Base-by-base conservation (phyloP, 352 stramenopile species). In the Phytophthora capsici region DNA sequence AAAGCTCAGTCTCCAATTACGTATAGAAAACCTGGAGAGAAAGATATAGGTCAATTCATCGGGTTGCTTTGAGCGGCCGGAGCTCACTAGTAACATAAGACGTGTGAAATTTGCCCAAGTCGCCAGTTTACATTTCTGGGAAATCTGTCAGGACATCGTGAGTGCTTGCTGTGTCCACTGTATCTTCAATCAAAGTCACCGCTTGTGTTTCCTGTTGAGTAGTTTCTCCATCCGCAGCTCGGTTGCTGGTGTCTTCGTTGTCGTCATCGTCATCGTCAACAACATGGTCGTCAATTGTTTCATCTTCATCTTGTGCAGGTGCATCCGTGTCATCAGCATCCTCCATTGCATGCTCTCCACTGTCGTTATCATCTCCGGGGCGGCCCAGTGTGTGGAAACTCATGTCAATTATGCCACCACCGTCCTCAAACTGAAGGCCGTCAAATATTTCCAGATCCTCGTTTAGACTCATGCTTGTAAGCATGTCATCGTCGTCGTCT, bases 361-460 rank as follows among this genome's bases (percentile, higher is more conserved):
- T 78, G 38, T 71, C 67, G 2, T 78, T 50, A 34, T 58, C 71
- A 23, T 74, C 60, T 45, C 56, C 54, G 25, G 64, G 49, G n/a
- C 52, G 54, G 48, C 22, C 59, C 0, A 77, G 37, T 1, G 58
- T 56, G 13, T 84, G 73, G 20, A 78, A 71, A 40, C 70, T 85
- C 38, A 95, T 73, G 64, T 93, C 83, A 59, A 95, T 93, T 30
- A 95, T 84, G 41, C 90, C 88, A 19, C 88, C 86, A 13, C 88
- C 86, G 26, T 82, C 73, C 57, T 94, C 88, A 70, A 95, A 95
- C 63, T 95, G 92, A 46, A 95, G 75, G 4, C 88, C 88, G 37
- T 94, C 86, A 48, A 95, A 95, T 28, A 95, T 88, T 57, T 88
- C 84, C 17, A 95, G 60, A 52, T 95, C 88, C 20, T 87, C 82